Evolutionary conservation across 2,329 filamentous ascomycete species (phyloP), one percentile per base, ranked within the genome.

Genomic region (Bipolaris cookei): DNA sequence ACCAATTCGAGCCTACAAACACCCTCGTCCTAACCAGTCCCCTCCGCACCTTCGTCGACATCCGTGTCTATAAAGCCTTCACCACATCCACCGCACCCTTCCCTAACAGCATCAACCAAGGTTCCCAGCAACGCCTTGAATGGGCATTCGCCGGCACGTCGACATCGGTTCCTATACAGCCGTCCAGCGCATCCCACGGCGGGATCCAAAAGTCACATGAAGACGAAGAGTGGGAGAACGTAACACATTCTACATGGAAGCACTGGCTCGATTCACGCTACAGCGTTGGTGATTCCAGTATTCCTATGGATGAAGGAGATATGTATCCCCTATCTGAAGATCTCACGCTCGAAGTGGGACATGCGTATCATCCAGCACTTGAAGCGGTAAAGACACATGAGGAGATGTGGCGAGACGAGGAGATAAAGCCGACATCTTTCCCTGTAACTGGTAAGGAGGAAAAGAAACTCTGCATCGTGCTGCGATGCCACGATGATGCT

Each of bases 11-110:
- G 71, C 84, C 84, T 14, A 90, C 88, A 0, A 83, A 81, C 1
- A 90, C 88, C 0, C 69, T 89, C 3, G 88, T 90, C 11, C 76
- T 90, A 43, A 90, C 88, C 0, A 85, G 85, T 2, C 83, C 84
- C 1, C 69, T 72, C 23, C 78, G 78, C 28, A 81, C 78, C 35
- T 90, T 88, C 68, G 83, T 90, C 35, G 88, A 90, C 66, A 69
- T 89, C 20, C 83, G 88, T 38, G 77, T 88, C 48, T 69, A 83
- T 45, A 74, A 71, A 18, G 65, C 72, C 0, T 49, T 56, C 20
- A 13, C 23, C 6, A 13, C 35, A 14, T 4, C 11, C 2, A 32
- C 18, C 4, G 18, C 38, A 6, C 14, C 46, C 3, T 14, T 32
- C 18, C 18, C 21, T 23, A 14, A 25, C 20, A 10, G 34, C 2